Evolutionary conservation across 2,329 filamentous ascomycete species (phyloP).

Genomic region (Colletotrichum sp.): DNA sequence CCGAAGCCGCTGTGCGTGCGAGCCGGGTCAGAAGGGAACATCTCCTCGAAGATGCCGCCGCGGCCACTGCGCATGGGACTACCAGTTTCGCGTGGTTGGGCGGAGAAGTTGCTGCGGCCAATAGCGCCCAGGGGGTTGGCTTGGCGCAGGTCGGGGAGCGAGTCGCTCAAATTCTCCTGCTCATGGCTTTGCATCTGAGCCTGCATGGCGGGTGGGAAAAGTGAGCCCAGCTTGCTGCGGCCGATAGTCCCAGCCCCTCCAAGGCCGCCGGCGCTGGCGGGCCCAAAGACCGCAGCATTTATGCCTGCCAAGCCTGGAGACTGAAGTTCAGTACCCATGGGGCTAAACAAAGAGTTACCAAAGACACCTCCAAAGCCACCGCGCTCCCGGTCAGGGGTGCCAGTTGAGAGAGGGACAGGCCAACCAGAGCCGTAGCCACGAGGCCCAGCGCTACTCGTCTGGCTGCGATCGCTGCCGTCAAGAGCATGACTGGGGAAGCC

Average conservation of each 20-base stretch:
- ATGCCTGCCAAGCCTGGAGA: constrained; percentile 71
- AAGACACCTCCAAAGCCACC: constrained; percentile 64
- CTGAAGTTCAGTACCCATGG: constrained; percentile 74
- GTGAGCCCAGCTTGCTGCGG: constrained; percentile 82
- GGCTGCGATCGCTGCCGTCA: constrained; percentile 86
- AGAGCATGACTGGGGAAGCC: constrained; percentile 57
- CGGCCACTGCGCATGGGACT: constrained; percentile 63
- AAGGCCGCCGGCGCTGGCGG: constrained; percentile 58
- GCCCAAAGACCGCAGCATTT: constrained; percentile 72
- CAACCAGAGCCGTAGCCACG: constrained; percentile 75
- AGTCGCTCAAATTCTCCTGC: constrained; percentile 64
- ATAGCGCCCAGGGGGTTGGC: constrained; percentile 70
- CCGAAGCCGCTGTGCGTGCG: constrained; percentile 33
- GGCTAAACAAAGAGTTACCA: constrained; percentile 81
- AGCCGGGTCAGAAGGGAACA: constrained; percentile 47
- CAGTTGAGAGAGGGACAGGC: constrained; percentile 63
- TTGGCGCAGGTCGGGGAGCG: constrained; percentile 64
- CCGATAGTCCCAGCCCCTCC: constrained; percentile 70
- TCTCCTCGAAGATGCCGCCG: constrained; percentile 57
- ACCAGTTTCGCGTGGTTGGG: constrained; percentile 61
- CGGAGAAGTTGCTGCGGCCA: constrained; percentile 64
- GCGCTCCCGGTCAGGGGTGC: constrained; percentile 72
- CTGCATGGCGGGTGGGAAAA: constrained; percentile 91
- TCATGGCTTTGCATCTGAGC: constrained; percentile 84
- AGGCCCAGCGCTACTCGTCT: constrained; percentile 86